Percentiles rank a stretch among this genome's conserved stretches.
These are phyloP conservation scores for Carex scoparia DNA, from an alignment of 176 grass and related monocot genomes.

Conservation along the genomic window DNA sequence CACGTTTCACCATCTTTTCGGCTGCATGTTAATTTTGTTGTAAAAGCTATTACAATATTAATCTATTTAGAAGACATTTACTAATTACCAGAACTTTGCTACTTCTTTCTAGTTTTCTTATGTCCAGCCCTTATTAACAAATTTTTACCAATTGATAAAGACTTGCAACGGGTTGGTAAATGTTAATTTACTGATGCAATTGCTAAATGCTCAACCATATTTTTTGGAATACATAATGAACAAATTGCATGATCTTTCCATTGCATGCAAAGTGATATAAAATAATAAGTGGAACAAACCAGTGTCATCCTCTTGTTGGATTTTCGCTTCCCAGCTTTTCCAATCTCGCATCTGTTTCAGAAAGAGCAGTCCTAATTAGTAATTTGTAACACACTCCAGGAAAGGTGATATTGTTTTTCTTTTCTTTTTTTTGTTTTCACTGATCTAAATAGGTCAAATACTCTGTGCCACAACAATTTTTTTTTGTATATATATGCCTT, in stretches of 20 bases:
- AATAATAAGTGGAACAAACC: constrained; percentile 20
- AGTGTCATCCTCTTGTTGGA: constrained; percentile 14
- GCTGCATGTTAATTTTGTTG: constrained; percentile 14
- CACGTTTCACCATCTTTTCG: constrained; percentile 19
- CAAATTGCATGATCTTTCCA: no score
- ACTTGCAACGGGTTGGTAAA: not conserved
- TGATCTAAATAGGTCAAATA: not conserved
- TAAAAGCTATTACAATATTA: not conserved
- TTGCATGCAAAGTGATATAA: not conserved
- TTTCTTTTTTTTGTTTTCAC: not conserved
- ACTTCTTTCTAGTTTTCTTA: not conserved
- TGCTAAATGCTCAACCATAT: not conserved
- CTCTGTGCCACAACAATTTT: not conserved
- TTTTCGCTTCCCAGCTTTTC: constrained; percentile 25
- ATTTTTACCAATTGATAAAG: not conserved
- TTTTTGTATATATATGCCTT: not conserved
- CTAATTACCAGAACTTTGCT: not conserved
- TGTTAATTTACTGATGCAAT: not conserved
- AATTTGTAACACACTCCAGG: not conserved
- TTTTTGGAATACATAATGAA: not conserved
- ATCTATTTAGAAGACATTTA: not conserved
- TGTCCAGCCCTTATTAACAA: not conserved
- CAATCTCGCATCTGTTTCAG: constrained; percentile 20
- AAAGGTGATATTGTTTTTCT: not conserved
- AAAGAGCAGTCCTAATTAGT: not conserved